Evolutionary conservation across 2,329 filamentous ascomycete genomes (phyloP).

Genomic region (Colletotrichum spaethianum): DNA sequence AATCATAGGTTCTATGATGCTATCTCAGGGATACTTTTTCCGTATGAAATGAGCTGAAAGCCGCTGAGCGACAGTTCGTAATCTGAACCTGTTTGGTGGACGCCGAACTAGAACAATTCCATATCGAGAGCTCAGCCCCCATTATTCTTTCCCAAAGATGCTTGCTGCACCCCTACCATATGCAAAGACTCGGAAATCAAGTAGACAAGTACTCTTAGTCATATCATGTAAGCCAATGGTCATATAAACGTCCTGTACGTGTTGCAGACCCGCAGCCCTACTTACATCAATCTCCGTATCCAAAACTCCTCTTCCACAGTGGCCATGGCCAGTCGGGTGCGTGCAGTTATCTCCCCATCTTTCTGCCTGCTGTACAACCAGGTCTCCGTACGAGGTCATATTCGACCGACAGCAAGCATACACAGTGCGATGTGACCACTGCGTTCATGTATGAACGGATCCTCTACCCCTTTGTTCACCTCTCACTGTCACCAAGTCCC

Average conservation of each 20-base stretch:
- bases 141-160: not conserved
- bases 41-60: not conserved
- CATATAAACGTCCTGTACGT: slow-evolving; percentile 34
- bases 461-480: slow-evolving; percentile 2
- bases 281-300: not conserved
- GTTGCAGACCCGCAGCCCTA: not conserved
- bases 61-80: not conserved
- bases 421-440: slow-evolving; percentile 44
- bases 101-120: not conserved
- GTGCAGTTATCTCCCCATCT: slow-evolving; percentile 22
- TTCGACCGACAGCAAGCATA: slow-evolving; percentile 52
- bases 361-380: slow-evolving; percentile 35
- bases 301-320: not conserved
- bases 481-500: slow-evolving; percentile 4
- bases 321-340: slow-evolving; percentile 30
- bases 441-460: slow-evolving; percentile 17
- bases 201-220: slow-evolving; percentile 1
- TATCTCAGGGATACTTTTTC: not conserved
- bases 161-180: not conserved
- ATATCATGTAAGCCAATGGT: slow-evolving; percentile 32
- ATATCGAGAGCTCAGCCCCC: not conserved
- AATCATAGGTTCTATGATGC: slow-evolving; percentile 3
- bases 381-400: slow-evolving; percentile 53
- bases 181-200: not conserved
- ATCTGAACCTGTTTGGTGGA: not conserved